Conservation (phyloP, 2,329 filamentous ascomycete genomes). For the Colletotrichum spinosum region DNA sequence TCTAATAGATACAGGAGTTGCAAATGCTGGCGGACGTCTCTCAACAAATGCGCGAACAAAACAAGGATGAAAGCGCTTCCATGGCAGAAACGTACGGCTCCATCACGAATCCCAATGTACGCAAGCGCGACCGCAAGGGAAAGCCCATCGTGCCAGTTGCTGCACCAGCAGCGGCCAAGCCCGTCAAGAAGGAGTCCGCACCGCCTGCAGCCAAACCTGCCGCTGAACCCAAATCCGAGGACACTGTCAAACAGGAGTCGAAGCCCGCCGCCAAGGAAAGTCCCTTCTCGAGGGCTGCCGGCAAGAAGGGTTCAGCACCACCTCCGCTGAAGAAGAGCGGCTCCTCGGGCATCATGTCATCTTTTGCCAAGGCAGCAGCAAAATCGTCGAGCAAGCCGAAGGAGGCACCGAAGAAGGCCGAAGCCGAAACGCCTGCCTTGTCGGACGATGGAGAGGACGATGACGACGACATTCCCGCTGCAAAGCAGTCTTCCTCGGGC, state of each 20-base stretch:
- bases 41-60: slow-evolving; percentile 69
- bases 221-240: slow-evolving; percentile 38
- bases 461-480: slow-evolving; percentile 61
- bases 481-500: slow-evolving; percentile 46
- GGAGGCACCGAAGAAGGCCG: slow-evolving; percentile 21
- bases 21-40: slow-evolving; percentile 78
- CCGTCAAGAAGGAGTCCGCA: slow-evolving; percentile 47
- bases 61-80: slow-evolving; percentile 70
- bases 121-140: slow-evolving; percentile 58
- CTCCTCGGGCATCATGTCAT: slow-evolving; percentile 75
- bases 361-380: slow-evolving; percentile 74
- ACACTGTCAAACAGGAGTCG: slow-evolving; percentile 49
- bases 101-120: slow-evolving; percentile 79
- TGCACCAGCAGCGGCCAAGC: slow-evolving; percentile 42
- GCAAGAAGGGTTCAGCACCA: slow-evolving; percentile 51
- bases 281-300: slow-evolving; percentile 48
- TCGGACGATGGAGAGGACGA: slow-evolving; percentile 66
- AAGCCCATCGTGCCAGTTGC: slow-evolving; percentile 40
- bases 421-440: slow-evolving; percentile 51
- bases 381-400: slow-evolving; percentile 40
- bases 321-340: slow-evolving; percentile 67
- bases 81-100: slow-evolving; percentile 75
- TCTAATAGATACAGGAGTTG: slow-evolving; percentile 60
- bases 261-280: slow-evolving; percentile 54
- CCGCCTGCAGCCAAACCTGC: slow-evolving; percentile 37